Conservation (phyloP, 2,329 filamentous ascomycete genomes). For the Cercospora zeae-maydis region DNA sequence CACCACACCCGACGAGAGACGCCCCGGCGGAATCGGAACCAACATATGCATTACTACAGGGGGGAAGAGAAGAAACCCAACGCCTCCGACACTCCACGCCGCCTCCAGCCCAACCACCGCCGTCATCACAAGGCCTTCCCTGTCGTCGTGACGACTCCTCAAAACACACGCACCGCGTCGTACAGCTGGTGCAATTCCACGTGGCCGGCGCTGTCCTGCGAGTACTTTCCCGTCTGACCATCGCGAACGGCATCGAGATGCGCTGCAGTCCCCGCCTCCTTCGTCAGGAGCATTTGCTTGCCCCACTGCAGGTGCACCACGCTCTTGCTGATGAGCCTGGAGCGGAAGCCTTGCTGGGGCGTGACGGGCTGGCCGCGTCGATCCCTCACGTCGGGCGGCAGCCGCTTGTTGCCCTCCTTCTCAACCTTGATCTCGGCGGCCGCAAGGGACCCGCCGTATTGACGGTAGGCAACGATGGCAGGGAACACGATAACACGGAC, state of each 20-base stretch:
- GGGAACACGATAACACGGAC: slow-evolving; percentile 32
- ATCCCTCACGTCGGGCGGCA: slow-evolving; percentile 12
- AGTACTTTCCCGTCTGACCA: slow-evolving; percentile 28
- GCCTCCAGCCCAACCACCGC: background rate
- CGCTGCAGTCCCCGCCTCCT: slow-evolving; percentile 31
- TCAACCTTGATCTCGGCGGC: slow-evolving; percentile 20
- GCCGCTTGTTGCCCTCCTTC: slow-evolving; percentile 9
- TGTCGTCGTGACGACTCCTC: background rate
- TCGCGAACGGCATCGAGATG: slow-evolving; percentile 29
- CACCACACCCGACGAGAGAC: background rate
- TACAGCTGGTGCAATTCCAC: slow-evolving; percentile 27
- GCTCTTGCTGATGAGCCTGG: slow-evolving; percentile 29
- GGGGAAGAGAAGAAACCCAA: background rate
- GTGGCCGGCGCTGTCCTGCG: slow-evolving; percentile 37
- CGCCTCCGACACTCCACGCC: background rate
- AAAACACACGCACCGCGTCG: background rate
- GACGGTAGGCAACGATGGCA: slow-evolving; percentile 29
- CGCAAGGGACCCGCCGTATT: slow-evolving; percentile 28
- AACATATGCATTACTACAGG: background rate
- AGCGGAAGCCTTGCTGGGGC: slow-evolving; percentile 27
- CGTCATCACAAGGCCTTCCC: background rate
- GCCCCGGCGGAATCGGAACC: background rate
- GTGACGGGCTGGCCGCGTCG: background rate
- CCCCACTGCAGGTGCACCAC: slow-evolving; percentile 32
- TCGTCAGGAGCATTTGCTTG: slow-evolving; percentile 31